Evolutionary conservation across 148 eudicot species (phyloP).

Genomic region (Drosera capensis): DNA sequence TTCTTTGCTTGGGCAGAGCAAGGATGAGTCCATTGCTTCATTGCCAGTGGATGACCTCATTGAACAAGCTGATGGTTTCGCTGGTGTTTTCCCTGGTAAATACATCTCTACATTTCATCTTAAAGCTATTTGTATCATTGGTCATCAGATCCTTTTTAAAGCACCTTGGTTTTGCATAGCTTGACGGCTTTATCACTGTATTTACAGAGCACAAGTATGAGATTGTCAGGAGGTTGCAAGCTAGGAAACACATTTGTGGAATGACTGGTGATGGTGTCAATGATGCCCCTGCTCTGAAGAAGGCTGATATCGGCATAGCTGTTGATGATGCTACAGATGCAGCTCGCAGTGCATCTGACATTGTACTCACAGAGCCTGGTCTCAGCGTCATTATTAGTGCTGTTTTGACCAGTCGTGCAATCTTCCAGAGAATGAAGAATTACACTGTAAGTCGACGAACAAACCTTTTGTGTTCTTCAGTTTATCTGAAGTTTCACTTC

Average conservation of each 20-base stretch:
- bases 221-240: constrained; percentile 53
- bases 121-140: not conserved
- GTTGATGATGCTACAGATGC: constrained; percentile 69
- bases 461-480: no score
- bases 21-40: constrained; percentile 23
- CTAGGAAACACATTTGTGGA: constrained; percentile 49
- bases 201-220: constrained; percentile 55
- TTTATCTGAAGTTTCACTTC: not conserved
- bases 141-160: not conserved
- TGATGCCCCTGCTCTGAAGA: constrained; percentile 66
- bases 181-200: not conserved
- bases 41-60: constrained; percentile 44
- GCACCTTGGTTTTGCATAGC: no score
- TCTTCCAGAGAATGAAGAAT: constrained; percentile 63
- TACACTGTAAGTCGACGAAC: constrained; percentile 24
- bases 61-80: constrained; percentile 52
- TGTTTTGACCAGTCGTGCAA: constrained; percentile 59
- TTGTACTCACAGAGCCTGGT: constrained; percentile 57
- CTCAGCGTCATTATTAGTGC: constrained; percentile 52
- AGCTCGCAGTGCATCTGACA: constrained; percentile 56
- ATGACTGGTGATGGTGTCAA: constrained; percentile 76
- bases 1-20: constrained; percentile 31
- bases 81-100: constrained; percentile 50
- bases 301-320: constrained; percentile 71
- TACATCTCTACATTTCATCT: not conserved